Base-by-base conservation (phyloP, 495 filamentous ascomycete species). In the Aspergillus haitiensis region DNA sequence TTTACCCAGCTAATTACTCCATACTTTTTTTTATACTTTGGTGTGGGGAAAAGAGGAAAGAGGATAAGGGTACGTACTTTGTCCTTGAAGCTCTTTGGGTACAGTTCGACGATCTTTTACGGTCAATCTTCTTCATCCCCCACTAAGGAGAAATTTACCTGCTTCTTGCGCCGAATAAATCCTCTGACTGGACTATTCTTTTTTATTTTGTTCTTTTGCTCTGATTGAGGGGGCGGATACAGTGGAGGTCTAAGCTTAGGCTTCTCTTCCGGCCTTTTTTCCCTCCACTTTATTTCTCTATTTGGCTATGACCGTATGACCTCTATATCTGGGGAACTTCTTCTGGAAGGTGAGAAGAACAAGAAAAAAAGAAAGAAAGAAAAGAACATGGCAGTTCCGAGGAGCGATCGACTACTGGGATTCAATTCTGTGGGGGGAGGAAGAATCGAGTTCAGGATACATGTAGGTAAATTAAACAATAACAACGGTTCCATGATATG, bases 311-410 rank as follows among this genome's bases (percentile, higher is more conserved):
- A 18, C 13, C 16, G 15, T 47, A 15, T 47, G 44, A 47, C 44
- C n/a, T 47, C 7, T 16, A 8, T 18, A 10, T 15, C n/a, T 5
- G 13, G 16, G 44, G 37, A 40, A 40, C 9, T 47, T 15, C 6
- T 47, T 47, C 44, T 47, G 44, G 44, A 47, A 47, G 44, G 44
- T 18, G 44, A 47, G 37, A n/a, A 40, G 42, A 46, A 46, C 13
- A 46, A 46, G 16, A 9, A 45, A 15, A 45, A 45, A 46, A 8
- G 7, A 46, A 46, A n/a, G 42, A 15, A 16, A 8, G 37, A 10
- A 40, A 3, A 3, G 13, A 46, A 46, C 37, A 10, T 4, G n/a
- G 37, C 11, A n/a, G n/a, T 7, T 40, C n/a, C 37, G n/a, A 10
- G 42, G 18, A 16, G 7, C 21, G 15, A 47, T 47, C 44, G 44